Percentiles rank a stretch among this genome's conserved stretches.
Evolutionary conservation across 176 grass and related monocot species (phyloP).

Genomic region (Calamus simplicifolius): DNA sequence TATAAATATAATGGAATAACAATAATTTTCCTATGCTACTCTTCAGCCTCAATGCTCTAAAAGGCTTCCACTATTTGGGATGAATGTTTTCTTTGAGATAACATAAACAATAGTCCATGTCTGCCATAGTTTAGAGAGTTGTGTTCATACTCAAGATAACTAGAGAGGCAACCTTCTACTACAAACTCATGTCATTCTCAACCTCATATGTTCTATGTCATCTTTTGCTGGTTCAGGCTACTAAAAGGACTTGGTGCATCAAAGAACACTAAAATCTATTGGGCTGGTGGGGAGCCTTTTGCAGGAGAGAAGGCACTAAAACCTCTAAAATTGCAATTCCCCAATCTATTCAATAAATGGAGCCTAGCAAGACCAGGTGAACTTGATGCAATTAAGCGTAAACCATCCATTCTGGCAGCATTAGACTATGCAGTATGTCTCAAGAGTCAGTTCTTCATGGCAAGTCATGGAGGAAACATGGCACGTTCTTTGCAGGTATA

Average conservation of each 20-base stretch:
- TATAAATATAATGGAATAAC: too few species aligned
- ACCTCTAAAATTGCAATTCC: slow-evolving; percentile 11
- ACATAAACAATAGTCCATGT: too few species aligned
- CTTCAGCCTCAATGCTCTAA: too few species aligned
- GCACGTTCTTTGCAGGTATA: slow-evolving; percentile 22
- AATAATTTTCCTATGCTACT: too few species aligned
- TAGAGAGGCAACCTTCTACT: too few species aligned
- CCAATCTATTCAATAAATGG: slow-evolving; percentile 38
- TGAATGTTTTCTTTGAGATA: too few species aligned
- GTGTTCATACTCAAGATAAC: too few species aligned
- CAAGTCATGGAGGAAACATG: slow-evolving; percentile 49
- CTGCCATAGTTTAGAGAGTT: too few species aligned
- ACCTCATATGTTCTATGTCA: too few species aligned
- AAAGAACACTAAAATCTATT: slow-evolving; percentile 29
- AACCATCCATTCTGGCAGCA: slow-evolving; percentile 31
- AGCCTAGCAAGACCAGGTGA: slow-evolving; percentile 7
- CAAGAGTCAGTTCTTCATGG: slow-evolving; percentile 30
- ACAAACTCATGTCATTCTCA: too few species aligned
- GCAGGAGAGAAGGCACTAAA: slow-evolving; percentile 16
- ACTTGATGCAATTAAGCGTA: slow-evolving; percentile 10
- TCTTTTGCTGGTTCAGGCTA: slow-evolving; percentile 12
- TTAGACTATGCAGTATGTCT: slow-evolving; percentile 35
- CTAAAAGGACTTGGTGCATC: slow-evolving; percentile 23
- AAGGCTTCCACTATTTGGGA: too few species aligned
- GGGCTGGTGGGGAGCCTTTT: slow-evolving; percentile 38